Conservation (phyloP, 1,284 basidiomycete species). For the Pholiota adiposa region DNA sequence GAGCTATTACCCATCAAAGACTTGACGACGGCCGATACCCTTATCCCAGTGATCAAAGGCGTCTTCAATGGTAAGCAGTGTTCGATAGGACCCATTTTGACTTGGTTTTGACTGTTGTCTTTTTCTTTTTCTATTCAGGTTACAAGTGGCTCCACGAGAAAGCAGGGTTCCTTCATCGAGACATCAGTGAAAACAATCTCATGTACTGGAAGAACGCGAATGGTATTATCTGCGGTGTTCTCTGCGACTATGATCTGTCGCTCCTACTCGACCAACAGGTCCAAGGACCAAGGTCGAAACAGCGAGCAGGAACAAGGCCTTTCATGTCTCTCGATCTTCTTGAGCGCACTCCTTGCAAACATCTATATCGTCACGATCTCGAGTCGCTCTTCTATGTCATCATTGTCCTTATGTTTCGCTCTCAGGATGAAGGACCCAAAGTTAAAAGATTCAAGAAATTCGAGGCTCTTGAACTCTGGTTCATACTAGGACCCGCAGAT, state of each 20-base stretch:
- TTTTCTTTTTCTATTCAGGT: conserved; percentile 18
- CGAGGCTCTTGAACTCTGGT: too few relatives aligned
- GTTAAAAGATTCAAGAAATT: too few relatives aligned
- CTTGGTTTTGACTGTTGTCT: too few relatives aligned
- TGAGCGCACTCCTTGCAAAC: conserved; percentile 11
- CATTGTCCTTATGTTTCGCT: background rate
- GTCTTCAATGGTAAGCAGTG: conserved; percentile 29
- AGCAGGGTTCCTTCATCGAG: conserved; percentile 27
- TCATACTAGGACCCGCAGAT: too few relatives aligned
- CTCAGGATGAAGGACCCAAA: too few relatives aligned
- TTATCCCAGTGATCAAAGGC: conserved; percentile 26
- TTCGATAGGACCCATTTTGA: too few relatives aligned
- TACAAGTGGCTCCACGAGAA: conserved; percentile 20
- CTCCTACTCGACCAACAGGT: conserved; percentile 3
- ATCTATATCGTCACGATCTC: conserved; percentile 34
- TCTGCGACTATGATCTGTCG: conserved; percentile 33
- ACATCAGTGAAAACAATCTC: conserved; percentile 33
- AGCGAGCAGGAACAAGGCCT: conserved; percentile 30
- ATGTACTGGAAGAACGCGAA: conserved; percentile 24
- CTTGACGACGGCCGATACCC: conserved; percentile 22
- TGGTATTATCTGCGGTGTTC: conserved; percentile 23
- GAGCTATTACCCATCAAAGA: conserved; percentile 24
- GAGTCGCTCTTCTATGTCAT: conserved; percentile 33
- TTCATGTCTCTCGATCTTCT: conserved; percentile 34
- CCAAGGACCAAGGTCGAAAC: conserved; percentile 2